Conservation (phyloP, 2,329 filamentous ascomycete genomes). For the Mycogone perniciosa region DNA sequence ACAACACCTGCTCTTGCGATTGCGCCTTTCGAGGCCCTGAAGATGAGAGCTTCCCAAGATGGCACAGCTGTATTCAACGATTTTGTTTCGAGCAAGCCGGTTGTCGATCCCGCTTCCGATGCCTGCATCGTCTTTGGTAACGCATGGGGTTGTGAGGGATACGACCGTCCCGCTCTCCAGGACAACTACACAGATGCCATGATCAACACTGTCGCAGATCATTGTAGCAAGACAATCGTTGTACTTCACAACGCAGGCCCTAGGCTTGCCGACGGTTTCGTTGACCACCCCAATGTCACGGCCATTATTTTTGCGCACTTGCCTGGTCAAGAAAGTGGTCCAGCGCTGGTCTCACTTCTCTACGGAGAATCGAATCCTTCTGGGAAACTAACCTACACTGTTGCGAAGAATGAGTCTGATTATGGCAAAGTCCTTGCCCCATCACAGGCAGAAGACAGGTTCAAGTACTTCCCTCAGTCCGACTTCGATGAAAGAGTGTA, state of each 20-base stretch:
- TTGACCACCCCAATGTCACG: slow-evolving; percentile 58
- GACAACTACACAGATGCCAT: slow-evolving; percentile 61
- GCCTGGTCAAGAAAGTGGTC: slow-evolving; percentile 57
- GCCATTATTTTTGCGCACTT: slow-evolving; percentile 58
- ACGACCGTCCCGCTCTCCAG: slow-evolving; percentile 52
- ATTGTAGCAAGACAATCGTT: slow-evolving; percentile 58
- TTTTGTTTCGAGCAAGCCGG: slow-evolving; percentile 41
- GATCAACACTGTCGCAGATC: slow-evolving; percentile 49
- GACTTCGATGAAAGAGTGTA: slow-evolving; percentile 47
- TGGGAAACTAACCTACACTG: slow-evolving; percentile 55
- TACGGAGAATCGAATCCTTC: slow-evolving; percentile 53
- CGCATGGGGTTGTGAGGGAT: slow-evolving; percentile 66
- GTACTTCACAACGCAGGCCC: slow-evolving; percentile 59
- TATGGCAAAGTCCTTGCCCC: slow-evolving; percentile 42
- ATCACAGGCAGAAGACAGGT: slow-evolving; percentile 41
- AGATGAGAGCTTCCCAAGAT: slow-evolving; percentile 46
- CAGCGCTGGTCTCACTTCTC: slow-evolving; percentile 47
- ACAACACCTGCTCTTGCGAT: slow-evolving; percentile 41
- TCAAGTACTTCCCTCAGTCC: slow-evolving; percentile 44
- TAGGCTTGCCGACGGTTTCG: slow-evolving; percentile 53
- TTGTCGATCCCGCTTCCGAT: slow-evolving; percentile 46
- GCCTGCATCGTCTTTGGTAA: slow-evolving; percentile 65
- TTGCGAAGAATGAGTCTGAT: slow-evolving; percentile 50
- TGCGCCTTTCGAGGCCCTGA: slow-evolving; percentile 50
- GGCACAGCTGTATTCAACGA: slow-evolving; percentile 55